These are phyloP conservation scores for Papiliotrema nemorosa DNA, from an alignment of 1,284 basidiomycete species.

Conservation along the genomic window DNA sequence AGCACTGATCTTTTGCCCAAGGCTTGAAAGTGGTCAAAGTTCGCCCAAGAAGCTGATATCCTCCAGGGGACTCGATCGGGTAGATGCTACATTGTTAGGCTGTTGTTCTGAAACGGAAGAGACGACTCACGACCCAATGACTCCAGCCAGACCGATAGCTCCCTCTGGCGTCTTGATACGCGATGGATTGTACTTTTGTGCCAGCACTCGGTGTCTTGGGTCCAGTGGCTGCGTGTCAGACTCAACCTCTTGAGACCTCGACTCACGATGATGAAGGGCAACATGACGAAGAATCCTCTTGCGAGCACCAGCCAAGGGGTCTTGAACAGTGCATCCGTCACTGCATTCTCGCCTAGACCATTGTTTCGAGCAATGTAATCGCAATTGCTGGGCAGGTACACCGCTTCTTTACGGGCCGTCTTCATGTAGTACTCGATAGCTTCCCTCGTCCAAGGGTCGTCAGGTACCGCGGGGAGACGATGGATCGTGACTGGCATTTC, in stretches of 20 bases:
- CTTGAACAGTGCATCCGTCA: neutral
- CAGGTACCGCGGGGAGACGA: constrained; percentile 59
- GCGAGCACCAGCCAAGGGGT: neutral
- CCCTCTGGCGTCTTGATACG: constrained; percentile 49
- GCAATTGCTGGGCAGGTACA: constrained; percentile 65
- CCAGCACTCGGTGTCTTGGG: constrained; percentile 23
- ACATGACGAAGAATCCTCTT: constrained; percentile 14
- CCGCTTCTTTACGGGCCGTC: constrained; percentile 57
- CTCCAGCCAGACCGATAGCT: constrained; percentile 54
- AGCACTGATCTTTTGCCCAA: constrained; percentile 56
- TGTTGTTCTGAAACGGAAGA: too few species aligned
- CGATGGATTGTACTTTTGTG: constrained; percentile 51
- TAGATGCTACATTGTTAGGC: constrained; percentile 56
- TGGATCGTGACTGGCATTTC: constrained; percentile 56
- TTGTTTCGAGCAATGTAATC: constrained; percentile 65
- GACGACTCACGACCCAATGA: constrained; percentile 25
- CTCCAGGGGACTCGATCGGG: constrained; percentile 63
- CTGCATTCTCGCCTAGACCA: constrained; percentile 36
- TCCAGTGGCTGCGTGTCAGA: neutral
- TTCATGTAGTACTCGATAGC: constrained; percentile 61
- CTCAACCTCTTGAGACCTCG: neutral
- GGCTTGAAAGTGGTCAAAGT: constrained; percentile 34
- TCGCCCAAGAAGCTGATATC: constrained; percentile 60
- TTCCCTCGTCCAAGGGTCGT: constrained; percentile 59
- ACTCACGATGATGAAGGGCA: constrained; percentile 33